Base-by-base conservation (phyloP, 2,329 filamentous ascomycete genomes). In the Tolypocladium cylindrosporum region DNA sequence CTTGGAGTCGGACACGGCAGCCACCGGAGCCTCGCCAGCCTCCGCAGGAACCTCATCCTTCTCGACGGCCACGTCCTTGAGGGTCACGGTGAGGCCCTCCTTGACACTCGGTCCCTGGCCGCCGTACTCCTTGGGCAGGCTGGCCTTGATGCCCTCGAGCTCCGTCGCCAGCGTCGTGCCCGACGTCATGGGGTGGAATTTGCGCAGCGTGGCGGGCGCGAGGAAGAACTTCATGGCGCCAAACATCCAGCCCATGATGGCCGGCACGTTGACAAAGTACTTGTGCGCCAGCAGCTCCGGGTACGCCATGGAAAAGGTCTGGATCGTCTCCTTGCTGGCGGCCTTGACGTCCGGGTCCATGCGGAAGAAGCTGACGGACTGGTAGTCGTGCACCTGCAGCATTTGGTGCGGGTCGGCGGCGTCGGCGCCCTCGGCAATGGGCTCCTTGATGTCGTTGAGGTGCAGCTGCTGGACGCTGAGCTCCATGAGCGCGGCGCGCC, bases 241-340 rank as follows among this genome's bases (percentile, higher is more conserved):
- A 71, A 89, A 91, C 69, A 91, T 82, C 80, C 92, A 97, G 58
- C 90, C 89, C 92, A 97, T 97, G 67, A 97, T 79, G 58, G 86
- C 74, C 0, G 93, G 93, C 7, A 97, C 90, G 67, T 97, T 97
- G 75, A 97, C 89, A 70, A 97, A 97, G 80, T 92, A 97, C 79
- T 97, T 97, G 76, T 93, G 78, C 9, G 68, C 61, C 31, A 97
- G 81, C 11, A 96, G 84, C 77, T 97, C 93, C 0, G 93, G 92
- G 75, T 97, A 97, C 64, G 89, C 89, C 64, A 83, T 85, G 55
- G 86, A 83, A 71, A 97, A 91, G 55, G 89, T 80, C 61, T 88
- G 81, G 71, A 97, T 95, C 52, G 90, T 92, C 75, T 92, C 85
- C 67, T 85, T 86, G 62, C 85, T 88, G 19, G 90, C 89, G 4